Evolutionary conservation across 2,329 filamentous ascomycete species (phyloP), one percentile per base, ranked within the genome.

Genomic region (Monosporascus sp.): DNA sequence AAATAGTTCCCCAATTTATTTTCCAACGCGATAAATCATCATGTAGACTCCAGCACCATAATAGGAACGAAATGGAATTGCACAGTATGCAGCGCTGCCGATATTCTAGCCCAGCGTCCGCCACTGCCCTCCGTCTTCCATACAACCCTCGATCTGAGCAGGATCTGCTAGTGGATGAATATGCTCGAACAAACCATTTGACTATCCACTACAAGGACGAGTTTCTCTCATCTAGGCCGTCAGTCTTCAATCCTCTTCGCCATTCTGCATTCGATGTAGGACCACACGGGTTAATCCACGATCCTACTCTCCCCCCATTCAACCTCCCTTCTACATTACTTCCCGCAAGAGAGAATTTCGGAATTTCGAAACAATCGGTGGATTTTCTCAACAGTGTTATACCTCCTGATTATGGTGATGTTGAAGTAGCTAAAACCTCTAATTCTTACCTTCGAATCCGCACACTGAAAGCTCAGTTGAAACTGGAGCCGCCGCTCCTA

Each of bases 401-500:
- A 20, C 39, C 11, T 11, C 41, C 57, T n/a, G 53, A 53, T 35
- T 47, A 50, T 20, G 51, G 52, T 9, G 25, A 53, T 24, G 39
- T 8, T 37, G 14, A 41, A 41, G 31, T 17, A 3, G 47, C 11
- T 17, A 38, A 48, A 6, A 4, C 11, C 11, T 22, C 46, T 6
- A 49, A 48, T 17, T 55, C 48, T 35, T 14, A 35, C 5, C 31
- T 35, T 44, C 47, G 55, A 47, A 18, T 31, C 48, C 50, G 24
- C 38, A 44, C 46, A 45, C 45, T 48, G 22, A 41, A 55, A 5
- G 39, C 51, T 17, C 48, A 43, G 15, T 41, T 64, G 27, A 66
- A 64, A 52, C 15, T 69, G n/a, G 63, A 66, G 22, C 50, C 37
- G 1, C 65, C 65, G 1, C 50, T 63, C 17, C 54, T 68, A 27